Evolutionary conservation across 305 asterid species (phyloP).

Genomic region (Fraxinus dipetala): DNA sequence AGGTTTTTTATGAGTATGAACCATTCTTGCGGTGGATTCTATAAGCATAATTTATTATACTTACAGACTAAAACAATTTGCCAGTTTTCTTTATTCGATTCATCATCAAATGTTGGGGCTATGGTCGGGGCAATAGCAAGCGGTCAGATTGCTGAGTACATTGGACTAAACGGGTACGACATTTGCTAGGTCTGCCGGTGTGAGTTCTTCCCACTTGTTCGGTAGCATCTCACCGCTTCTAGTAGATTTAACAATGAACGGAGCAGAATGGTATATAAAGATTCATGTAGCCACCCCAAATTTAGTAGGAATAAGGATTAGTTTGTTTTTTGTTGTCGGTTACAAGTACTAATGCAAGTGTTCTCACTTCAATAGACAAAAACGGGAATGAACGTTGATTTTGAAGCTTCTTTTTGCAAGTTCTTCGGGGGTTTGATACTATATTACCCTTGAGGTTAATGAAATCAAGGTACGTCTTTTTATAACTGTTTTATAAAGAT

Average conservation of each 20-base stretch:
- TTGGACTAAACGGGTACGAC: conserved; percentile 84
- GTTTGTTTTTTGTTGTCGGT: neutral
- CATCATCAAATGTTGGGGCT: conserved; percentile 83
- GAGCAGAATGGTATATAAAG: neutral
- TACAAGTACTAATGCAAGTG: no score
- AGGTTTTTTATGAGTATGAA: conserved; percentile 40
- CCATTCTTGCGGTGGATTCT: conserved; percentile 7
- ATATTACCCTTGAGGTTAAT: conserved; percentile 74
- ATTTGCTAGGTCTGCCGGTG: conserved; percentile 57
- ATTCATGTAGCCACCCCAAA: neutral
- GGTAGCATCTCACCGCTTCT: neutral
- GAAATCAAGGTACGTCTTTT: conserved; percentile 67
- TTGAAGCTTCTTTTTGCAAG: conserved; percentile 91
- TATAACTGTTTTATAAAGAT: neutral
- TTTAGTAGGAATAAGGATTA: neutral
- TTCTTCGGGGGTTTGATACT: conserved; percentile 87
- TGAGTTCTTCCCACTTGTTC: conserved; percentile 30
- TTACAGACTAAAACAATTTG: conserved; percentile 26
- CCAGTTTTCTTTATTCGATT: conserved; percentile 85
- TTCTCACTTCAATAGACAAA: conserved; percentile 53
- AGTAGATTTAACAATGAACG: neutral
- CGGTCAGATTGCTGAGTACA: conserved; percentile 91
- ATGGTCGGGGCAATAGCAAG: conserved; percentile 96
- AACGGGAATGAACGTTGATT: conserved; percentile 91
- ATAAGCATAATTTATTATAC: neutral